Conservation (phyloP, 495 filamentous ascomycete species). For the Aspergillus nidulans region DNA sequence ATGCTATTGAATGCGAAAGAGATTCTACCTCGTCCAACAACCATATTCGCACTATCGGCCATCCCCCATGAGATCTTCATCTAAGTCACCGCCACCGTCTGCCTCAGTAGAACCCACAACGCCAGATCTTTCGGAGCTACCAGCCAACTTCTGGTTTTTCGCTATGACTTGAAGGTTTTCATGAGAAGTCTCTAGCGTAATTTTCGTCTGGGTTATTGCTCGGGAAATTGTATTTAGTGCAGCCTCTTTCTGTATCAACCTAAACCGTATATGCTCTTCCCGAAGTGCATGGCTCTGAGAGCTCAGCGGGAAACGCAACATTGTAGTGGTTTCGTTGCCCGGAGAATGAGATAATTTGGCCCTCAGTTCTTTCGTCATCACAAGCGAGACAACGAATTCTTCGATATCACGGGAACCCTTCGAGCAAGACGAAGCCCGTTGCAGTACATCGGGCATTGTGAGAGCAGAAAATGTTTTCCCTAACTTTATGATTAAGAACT, state of each 20-base stretch:
- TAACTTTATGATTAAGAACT: conserved; percentile 40
- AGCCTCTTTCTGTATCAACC: conserved; percentile 30
- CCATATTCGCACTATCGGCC: no score
- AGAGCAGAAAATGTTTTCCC: conserved; percentile 45
- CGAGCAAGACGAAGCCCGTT: conserved; percentile 31
- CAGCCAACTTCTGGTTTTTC: conserved; percentile 41
- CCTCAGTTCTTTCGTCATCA: conserved; percentile 50
- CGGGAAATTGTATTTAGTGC: conserved; percentile 35
- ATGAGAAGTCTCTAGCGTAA: conserved; percentile 52
- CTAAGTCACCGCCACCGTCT: conserved; percentile 24
- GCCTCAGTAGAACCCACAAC: neutral
- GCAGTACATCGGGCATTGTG: conserved; percentile 37
- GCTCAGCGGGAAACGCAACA: conserved; percentile 13
- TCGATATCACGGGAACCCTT: conserved; percentile 41
- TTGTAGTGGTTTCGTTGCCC: neutral
- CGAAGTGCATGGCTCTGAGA: conserved; percentile 12
- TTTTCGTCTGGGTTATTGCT: conserved; percentile 47
- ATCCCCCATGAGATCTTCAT: conserved; percentile 63
- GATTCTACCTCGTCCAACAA: no score
- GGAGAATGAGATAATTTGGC: conserved; percentile 32
- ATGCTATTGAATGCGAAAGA: no score
- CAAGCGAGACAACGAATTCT: conserved; percentile 47
- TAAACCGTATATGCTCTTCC: conserved; percentile 43
- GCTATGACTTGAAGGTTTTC: conserved; percentile 53
- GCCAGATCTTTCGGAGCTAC: conserved; percentile 24